Evolutionary conservation across 306 rosid genomes (phyloP).

Genomic region (Pyrus betulifolia): DNA sequence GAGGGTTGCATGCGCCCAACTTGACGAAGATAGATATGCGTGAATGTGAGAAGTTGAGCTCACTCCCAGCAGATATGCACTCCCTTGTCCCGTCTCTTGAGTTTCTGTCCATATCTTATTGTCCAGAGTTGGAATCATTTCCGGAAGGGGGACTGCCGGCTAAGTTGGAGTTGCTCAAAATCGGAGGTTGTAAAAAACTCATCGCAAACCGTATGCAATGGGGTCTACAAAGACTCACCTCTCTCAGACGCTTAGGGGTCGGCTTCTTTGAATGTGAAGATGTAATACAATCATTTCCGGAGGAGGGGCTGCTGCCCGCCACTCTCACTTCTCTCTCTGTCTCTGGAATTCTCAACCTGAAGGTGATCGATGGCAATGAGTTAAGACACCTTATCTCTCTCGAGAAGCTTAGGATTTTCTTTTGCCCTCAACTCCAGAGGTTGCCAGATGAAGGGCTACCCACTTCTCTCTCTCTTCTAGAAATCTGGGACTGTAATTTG

Average conservation of each 20-base stretch:
- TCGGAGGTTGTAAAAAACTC: not conserved
- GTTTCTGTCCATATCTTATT: not conserved
- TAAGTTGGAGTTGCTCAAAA: not conserved
- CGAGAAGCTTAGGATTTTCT: rapidly evolving
- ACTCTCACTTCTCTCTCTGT: not conserved
- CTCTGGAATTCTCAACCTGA: not conserved
- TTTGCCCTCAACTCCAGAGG: not conserved
- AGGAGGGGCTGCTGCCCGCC: not conserved
- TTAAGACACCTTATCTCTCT: not conserved
- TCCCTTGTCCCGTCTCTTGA: not conserved
- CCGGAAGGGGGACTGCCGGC: not conserved
- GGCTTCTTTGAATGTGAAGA: not conserved
- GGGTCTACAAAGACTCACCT: not conserved
- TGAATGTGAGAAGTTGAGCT: not conserved
- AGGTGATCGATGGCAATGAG: not conserved
- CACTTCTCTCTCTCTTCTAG: not conserved
- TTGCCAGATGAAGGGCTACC: not conserved
- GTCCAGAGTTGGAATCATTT: not conserved
- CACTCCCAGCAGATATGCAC: not conserved
- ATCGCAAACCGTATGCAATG: not conserved
- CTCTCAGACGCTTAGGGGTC: not conserved
- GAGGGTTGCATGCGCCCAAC: not conserved
- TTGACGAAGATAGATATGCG: not conserved
- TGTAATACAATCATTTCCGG: not conserved
- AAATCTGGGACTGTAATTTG: no score